These are phyloP conservation scores for Salix purpurea DNA, from an alignment of 345 rosid species.

Conservation along the genomic window DNA sequence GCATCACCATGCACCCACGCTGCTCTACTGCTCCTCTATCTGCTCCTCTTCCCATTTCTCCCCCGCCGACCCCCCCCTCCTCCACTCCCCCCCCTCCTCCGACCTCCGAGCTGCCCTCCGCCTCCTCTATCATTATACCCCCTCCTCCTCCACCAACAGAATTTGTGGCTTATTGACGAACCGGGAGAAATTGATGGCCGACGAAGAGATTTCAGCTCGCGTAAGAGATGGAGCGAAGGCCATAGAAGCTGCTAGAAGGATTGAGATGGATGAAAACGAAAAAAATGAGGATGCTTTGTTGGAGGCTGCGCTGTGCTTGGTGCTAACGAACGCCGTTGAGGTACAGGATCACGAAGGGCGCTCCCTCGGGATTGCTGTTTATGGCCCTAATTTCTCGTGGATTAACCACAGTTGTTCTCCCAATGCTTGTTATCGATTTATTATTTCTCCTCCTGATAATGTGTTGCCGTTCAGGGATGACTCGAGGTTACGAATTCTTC, in stretches of 20 bases:
- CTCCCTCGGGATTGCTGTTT: slow-evolving; percentile 58
- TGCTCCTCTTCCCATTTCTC: slow-evolving; percentile 32
- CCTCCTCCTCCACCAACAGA: slow-evolving; percentile 14
- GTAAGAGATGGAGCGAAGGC: slow-evolving; percentile 42
- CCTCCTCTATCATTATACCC: slow-evolving; percentile 36
- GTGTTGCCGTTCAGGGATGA: slow-evolving; percentile 10
- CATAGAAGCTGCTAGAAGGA: slow-evolving; percentile 27
- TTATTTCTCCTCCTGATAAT: slow-evolving; percentile 25
- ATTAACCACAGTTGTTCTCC: slow-evolving; percentile 90
- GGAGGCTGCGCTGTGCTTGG: slow-evolving; percentile 56
- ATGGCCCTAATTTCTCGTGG: slow-evolving; percentile 64
- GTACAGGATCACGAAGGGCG: slow-evolving; percentile 58
- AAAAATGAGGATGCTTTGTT: slow-evolving; percentile 7
- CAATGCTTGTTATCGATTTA: slow-evolving; percentile 68
- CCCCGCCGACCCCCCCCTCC: slow-evolving; percentile 21
- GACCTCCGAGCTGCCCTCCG: slow-evolving; percentile 62
- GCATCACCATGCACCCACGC: not conserved
- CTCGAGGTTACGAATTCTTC: slow-evolving; percentile 23
- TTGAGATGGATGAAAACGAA: slow-evolving; percentile 11
- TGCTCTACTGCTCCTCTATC: slow-evolving; percentile 36
- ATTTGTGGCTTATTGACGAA: slow-evolving; percentile 54
- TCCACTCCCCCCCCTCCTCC: slow-evolving; percentile 20
- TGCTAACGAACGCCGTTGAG: slow-evolving; percentile 78
- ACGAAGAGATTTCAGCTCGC: slow-evolving; percentile 25
- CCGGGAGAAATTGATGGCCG: slow-evolving; percentile 32